Base-by-base conservation (phyloP, 2,329 filamentous ascomycete species). In the Fusarium proliferatum region DNA sequence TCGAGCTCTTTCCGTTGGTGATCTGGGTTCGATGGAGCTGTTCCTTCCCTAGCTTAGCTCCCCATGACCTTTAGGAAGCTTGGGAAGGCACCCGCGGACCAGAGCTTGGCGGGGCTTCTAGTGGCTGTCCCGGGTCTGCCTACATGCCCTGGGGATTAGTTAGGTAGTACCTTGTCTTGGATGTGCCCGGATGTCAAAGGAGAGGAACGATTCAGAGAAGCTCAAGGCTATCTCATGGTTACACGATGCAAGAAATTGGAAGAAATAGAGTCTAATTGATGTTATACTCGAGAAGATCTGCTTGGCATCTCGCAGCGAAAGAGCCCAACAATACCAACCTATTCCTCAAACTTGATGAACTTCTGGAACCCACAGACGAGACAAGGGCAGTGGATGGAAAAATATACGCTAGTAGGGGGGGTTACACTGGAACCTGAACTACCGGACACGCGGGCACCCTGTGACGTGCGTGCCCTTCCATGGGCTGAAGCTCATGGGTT, bases 381-480 rank as follows among this genome's bases (percentile, higher is more conserved):
- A 33, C 48, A 58, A 46, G 53, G 39, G 39, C n/a, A 59, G 59
- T 26, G 39, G 59, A 17, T 38, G 28, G 23, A 46, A 45, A 39
- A 39, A 28, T 38, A 41, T n/a, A 28, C 51, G 55, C 69, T 70
- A 72, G 64, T 43, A 46, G 56, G 59, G 59, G 39, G 52, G 39
- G 49, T 60, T 60, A 36, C 64, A 56, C 55, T 72, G 58, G 58
- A 65, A 72, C 56, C 61, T 71, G 69, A 73, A 73, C 61, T 73
- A 73, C 71, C 66, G 66, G 69, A 57, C 69, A 68, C 53, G 53
- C 64, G 52, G 63, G 41, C 52, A 64, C 23, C 64, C 65, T 71
- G 69, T 71, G 69, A 71, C 67, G 61, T 61, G 56, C 51, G 67
- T 61, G 56, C 51, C 51, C 51, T 55, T 68, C 45, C 45, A 48